Evolutionary conservation across 805 yeast species (phyloP), one percentile per base, ranked within the genome.

Genomic region (Scheffersomyces stipitis): DNA sequence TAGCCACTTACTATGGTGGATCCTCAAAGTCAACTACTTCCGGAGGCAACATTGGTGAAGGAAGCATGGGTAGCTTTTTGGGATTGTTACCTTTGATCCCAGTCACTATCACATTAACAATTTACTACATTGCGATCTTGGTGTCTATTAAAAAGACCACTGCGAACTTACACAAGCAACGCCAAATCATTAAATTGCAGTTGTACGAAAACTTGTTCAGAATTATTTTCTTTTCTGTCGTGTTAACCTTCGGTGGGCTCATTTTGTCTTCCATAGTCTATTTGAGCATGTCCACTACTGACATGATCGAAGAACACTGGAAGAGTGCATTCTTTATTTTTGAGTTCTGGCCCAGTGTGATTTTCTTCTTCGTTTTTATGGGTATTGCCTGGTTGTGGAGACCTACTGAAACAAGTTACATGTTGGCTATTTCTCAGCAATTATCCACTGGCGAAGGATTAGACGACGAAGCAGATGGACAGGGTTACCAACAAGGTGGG

Each of bases 261-360:
- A 68, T 84, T 16, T 60, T 87, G 30, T 78, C 89, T 12, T 76
- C 86, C 3, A 74, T 91, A 45, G 67, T 86, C 28, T 75, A 81
- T 49, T 69, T 89, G 46, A 83, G 86, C 30, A 83, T 85, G 76
- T 77, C 88, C 17, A 70, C 84, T 4, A 75, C 83, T 10, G 86
- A 87, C 41, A 75, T 86, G 57, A 75, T 91, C 40, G 96, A 90
- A 54, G 79, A 79, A 48, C 83, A 86, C 57, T 93, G 99, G 99
- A 86, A 90, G 64, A 78, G 87, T 30, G 79, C 95, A 54, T 90
- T 87, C 69, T 88, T 93, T 52, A 64, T 88, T 36, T 75, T 83
- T 30, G 96, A 91, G 51, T 95, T 95, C 68, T 90, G 98, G 96
- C 96, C 96, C 27, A 82, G 95, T 33, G 75, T 88, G 33, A 83